Evolutionary conservation across 371 early-diverging fungal genomes (phyloP), one percentile per base, ranked within the genome.

Genomic region (Actinomucor elegans): DNA sequence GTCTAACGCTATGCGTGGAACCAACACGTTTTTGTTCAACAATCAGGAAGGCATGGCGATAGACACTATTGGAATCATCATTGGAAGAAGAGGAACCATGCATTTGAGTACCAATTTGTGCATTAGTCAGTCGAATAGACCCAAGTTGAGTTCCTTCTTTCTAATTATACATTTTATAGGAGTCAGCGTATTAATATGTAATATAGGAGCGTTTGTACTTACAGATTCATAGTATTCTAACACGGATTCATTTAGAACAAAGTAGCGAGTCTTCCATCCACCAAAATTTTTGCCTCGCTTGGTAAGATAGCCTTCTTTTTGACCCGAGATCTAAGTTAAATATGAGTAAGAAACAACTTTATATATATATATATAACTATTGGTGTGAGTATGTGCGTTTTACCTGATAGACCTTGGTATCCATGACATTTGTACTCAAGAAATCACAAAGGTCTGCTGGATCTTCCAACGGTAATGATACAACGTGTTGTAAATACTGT

Each of bases 271-370:
- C 63, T 94, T 93, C 91, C 93, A 92, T 8, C 89, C 89, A 38
- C 93, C 93, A 84, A 91, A 91, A 69, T 86, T 90, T 64, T 91
- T 91, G 29, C 93, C 93, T 66, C 86, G 81, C 63, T 94, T 93
- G 35, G 86, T 83, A 41, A 93, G 69, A 54, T 85, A 90, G 0
- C 94, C 94, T 69, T 91, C 92, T 55, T 88, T 91, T 36, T 56
- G 57, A 11, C 62, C 65, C 2, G 57, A 15, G n/a, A n/a, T n/a
- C n/a, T n/a, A n/a, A n/a, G n/a, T n/a, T n/a, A n/a, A n/a, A n/a
- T 4, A 33, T 43, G 58, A 57, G 27, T 4, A 44, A 34, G 15
- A 27, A 41, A 18, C n/a, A 9, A 46, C n/a, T n/a, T n/a, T 38
- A 21, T 38, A 38, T 20, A 38, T n/a, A n/a, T n/a, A n/a, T n/a